These are phyloP conservation scores for Chalaropsis ovoidea DNA, from an alignment of 2,329 filamentous ascomycete genomes.

Conservation along the genomic window DNA sequence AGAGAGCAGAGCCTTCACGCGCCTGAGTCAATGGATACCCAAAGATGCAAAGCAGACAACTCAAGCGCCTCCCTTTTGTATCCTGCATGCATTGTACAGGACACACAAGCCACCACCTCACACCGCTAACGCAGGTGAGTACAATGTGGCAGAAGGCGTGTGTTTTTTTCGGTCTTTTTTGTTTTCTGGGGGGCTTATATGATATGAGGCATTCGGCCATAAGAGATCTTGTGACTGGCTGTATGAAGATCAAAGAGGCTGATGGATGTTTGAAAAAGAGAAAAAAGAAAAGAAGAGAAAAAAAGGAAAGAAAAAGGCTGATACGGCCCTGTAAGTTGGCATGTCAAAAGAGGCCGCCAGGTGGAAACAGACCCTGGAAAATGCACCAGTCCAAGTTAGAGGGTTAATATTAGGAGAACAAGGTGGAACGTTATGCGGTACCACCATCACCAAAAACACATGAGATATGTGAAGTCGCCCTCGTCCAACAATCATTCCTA, in stretches of 20 bases:
- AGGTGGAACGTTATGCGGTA: neutral
- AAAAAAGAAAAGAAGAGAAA: neutral
- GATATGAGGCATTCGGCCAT: neutral
- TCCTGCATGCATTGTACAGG: neutral
- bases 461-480: neutral
- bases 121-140: conserved; percentile 6
- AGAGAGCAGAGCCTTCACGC: neutral
- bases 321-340: neutral
- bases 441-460: neutral
- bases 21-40: neutral
- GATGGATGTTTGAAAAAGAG: no score
- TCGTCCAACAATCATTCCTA: conserved; percentile 1
- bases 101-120: conserved; percentile 2
- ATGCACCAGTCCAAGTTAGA: neutral
- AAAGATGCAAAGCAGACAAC: neutral
- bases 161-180: no score
- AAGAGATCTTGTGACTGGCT: neutral
- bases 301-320: neutral
- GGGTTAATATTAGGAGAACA: neutral
- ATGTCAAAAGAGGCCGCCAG: conserved; percentile 1
- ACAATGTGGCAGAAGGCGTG: neutral
- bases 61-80: neutral
- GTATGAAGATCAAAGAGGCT: neutral
- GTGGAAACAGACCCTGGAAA: neutral
- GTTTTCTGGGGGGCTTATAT: no score